Conservation (phyloP, 2,329 filamentous ascomycete species). For the Pseudonectria buxi region DNA sequence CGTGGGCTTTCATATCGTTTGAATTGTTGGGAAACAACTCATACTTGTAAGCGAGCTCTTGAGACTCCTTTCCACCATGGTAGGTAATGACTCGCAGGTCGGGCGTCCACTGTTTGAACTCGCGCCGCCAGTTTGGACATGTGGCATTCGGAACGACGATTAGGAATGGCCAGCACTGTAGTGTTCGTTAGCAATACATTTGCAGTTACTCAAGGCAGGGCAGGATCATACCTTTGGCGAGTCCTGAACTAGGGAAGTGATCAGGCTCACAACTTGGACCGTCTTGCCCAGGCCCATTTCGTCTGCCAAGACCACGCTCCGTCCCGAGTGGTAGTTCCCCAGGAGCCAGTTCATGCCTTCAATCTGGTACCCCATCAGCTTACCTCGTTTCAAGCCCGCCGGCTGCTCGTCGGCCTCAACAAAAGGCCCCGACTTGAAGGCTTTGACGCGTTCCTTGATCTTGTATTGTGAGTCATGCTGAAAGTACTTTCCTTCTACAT, state of each 20-base stretch:
- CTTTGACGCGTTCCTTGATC: constrained; percentile 61
- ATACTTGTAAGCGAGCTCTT: constrained; percentile 70
- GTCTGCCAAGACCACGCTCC: constrained; percentile 88
- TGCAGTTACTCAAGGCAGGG: background rate
- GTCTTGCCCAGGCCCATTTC: constrained; percentile 99
- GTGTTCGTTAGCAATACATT: constrained; percentile 9
- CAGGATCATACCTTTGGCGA: constrained; percentile 39
- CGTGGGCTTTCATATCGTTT: constrained; percentile 72
- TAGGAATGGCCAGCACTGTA: constrained; percentile 77
- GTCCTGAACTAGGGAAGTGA: constrained; percentile 65
- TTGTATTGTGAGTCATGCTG: constrained; percentile 44
- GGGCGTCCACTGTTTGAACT: constrained; percentile 91
- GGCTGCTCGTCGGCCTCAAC: constrained; percentile 67
- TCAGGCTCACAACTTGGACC: constrained; percentile 79
- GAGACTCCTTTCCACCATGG: constrained; percentile 69
- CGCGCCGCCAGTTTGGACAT: constrained; percentile 93
- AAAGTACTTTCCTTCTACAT: constrained; percentile 72
- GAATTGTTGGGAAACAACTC: constrained; percentile 71
- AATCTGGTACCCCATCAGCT: constrained; percentile 88
- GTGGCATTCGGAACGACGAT: constrained; percentile 93
- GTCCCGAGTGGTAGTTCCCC: constrained; percentile 74
- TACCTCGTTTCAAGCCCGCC: constrained; percentile 62
- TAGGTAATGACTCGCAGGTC: constrained; percentile 84
- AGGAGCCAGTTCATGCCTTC: constrained; percentile 94
- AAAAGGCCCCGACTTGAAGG: constrained; percentile 62